phyloP scores from a whole-genome alignment of 768 basidiomycete genomes.

The Russula lepida region DNA sequence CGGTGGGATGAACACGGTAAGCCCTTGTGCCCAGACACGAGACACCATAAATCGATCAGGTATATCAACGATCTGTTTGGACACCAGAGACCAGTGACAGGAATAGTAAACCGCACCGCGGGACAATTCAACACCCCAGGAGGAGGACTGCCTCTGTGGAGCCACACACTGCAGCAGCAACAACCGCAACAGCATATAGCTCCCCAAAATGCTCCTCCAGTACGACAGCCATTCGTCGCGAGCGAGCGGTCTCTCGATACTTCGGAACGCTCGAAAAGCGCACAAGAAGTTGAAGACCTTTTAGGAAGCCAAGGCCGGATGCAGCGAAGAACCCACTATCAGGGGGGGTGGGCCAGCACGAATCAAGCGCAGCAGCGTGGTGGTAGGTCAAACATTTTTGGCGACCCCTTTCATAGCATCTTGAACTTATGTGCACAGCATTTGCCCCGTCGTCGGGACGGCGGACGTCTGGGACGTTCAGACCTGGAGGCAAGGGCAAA shows the following conservation, averaged over 20 bases:
- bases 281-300: slow-evolving; percentile 65
- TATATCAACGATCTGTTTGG: not conserved
- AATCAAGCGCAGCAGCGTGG: slow-evolving; percentile 10
- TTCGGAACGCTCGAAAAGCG: slow-evolving; percentile 42
- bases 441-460: slow-evolving; percentile 35
- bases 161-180: not conserved
- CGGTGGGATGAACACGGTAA: slow-evolving; percentile 5
- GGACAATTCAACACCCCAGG: slow-evolving; percentile 1
- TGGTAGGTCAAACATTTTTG: slow-evolving; percentile 3
- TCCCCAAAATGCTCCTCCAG: slow-evolving; percentile 5
- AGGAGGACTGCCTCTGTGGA: slow-evolving; percentile 11
- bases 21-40: not conserved
- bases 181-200: not conserved
- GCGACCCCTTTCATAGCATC: not conserved
- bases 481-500: slow-evolving; percentile 29
- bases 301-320: slow-evolving; percentile 29
- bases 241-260: slow-evolving; percentile 38
- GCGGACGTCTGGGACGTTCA: slow-evolving; percentile 37
- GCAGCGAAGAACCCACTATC: slow-evolving; percentile 1
- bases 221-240: slow-evolving; percentile 33
- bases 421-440: slow-evolving; percentile 26
- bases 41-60: not conserved
- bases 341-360: slow-evolving; percentile 9
- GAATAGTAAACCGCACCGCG: not conserved
- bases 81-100: slow-evolving; percentile 5